Percentiles rank a stretch among this genome's conserved stretches.
Evolutionary conservation across 495 filamentous ascomycete species (phyloP).

Genomic region (Hypoxylon rickii): DNA sequence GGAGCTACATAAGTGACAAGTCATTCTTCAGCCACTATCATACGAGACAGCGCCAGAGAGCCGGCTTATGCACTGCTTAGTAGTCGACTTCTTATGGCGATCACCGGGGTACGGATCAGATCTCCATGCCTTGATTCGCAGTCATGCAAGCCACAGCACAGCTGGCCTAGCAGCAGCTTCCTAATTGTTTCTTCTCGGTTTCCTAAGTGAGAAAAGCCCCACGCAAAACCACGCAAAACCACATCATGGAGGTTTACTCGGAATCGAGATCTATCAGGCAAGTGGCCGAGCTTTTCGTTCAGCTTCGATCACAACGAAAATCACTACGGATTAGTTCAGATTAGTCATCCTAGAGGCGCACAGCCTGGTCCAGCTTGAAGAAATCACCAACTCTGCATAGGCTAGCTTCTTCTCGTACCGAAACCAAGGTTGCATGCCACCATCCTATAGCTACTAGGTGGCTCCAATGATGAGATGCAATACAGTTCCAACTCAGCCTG

Average conservation of each 20-base stretch:
- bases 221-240: too few relatives aligned
- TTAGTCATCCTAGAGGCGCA: too few relatives aligned
- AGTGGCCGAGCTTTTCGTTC: neutral
- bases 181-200: slow-evolving; percentile 5
- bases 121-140: slow-evolving; percentile 26
- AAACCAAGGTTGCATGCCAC: too few relatives aligned
- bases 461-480: too few relatives aligned
- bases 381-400: too few relatives aligned
- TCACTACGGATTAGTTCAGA: too few relatives aligned
- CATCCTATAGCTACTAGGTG: too few relatives aligned
- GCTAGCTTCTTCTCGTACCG: too few relatives aligned
- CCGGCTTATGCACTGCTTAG: slow-evolving; percentile 30
- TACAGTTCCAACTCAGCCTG: too few relatives aligned
- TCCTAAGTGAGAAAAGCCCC: slow-evolving; percentile 1
- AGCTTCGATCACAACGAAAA: too few relatives aligned
- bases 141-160: slow-evolving; percentile 26
- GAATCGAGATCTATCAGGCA: slow-evolving; percentile 14
- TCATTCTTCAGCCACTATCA: slow-evolving; percentile 29
- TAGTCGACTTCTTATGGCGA: slow-evolving; percentile 28
- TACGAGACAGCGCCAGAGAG: slow-evolving; percentile 15
- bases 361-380: too few relatives aligned
- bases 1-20: slow-evolving; percentile 27
- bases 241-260: neutral
- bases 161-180: slow-evolving; percentile 11
- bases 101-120: slow-evolving; percentile 22